Evolutionary conservation across 2,329 filamentous ascomycete species (phyloP).

Genomic region (Blastomyces parvus): DNA sequence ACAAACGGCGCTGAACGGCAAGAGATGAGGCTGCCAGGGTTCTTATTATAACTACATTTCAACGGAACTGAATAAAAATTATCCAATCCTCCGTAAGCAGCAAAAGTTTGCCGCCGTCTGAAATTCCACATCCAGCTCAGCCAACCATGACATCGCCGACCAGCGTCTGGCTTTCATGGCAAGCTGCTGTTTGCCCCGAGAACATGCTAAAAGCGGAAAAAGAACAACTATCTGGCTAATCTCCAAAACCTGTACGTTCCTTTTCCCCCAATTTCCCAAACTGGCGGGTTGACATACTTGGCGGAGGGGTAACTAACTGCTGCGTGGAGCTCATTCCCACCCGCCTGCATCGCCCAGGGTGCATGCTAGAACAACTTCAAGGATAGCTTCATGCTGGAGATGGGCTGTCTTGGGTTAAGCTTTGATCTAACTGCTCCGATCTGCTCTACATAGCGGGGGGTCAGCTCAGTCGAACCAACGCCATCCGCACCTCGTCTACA

Average conservation of each 20-base stretch:
- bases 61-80: neutral
- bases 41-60: constrained; percentile 1
- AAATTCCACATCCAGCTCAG: neutral
- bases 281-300: neutral
- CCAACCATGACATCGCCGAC: constrained; percentile 6
- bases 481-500: neutral
- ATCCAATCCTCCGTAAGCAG: neutral
- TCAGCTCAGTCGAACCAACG: constrained; percentile 6
- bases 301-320: neutral
- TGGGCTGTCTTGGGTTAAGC: constrained; percentile 7
- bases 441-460: constrained; percentile 1
- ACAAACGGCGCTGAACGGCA: neutral
- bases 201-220: neutral
- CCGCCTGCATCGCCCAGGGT: neutral
- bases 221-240: neutral
- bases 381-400: neutral
- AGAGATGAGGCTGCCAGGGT: neutral
- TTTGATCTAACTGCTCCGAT: constrained; percentile 3
- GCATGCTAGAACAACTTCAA: neutral
- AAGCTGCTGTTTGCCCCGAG: constrained; percentile 3
- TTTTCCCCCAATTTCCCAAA: neutral
- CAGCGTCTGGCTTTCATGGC: neutral
- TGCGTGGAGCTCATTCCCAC: neutral
- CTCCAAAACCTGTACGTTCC: neutral
- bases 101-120: constrained; percentile 1